Evolutionary conservation across 2,329 filamentous ascomycete species (phyloP).

Genomic region (Hypomyces perniciosus): DNA sequence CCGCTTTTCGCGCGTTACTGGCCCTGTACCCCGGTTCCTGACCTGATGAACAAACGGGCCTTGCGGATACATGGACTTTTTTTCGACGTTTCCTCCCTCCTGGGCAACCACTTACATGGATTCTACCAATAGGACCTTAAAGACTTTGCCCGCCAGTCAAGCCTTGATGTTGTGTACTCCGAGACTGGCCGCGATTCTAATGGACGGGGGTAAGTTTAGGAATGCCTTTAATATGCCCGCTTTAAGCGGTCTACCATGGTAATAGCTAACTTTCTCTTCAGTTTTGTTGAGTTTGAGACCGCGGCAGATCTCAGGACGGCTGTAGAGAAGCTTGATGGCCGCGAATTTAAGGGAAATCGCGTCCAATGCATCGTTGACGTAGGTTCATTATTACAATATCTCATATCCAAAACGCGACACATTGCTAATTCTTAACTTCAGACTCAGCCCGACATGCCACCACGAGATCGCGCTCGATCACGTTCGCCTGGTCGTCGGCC

Average conservation of each 20-base stretch:
- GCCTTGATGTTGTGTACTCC: constrained; percentile 95
- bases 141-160: constrained; percentile 96
- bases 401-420: neutral
- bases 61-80: constrained; percentile 30
- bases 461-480: constrained; percentile 67
- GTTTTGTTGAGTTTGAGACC: constrained; percentile 97
- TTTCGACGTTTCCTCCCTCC: constrained; percentile 32
- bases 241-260: neutral
- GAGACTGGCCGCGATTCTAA: constrained; percentile 90
- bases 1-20: constrained; percentile 11
- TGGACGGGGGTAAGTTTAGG: constrained; percentile 72
- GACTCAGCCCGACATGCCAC: constrained; percentile 73
- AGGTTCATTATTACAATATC: constrained; percentile 32
- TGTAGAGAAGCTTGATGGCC: constrained; percentile 88
- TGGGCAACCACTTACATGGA: constrained; percentile 73
- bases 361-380: constrained; percentile 88
- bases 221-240: neutral
- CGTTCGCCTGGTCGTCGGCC: constrained; percentile 65
- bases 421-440: constrained; percentile 28
- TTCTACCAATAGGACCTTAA: constrained; percentile 91
- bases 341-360: constrained; percentile 84
- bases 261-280: constrained; percentile 32
- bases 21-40: constrained; percentile 23
- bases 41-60: constrained; percentile 31
- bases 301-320: constrained; percentile 82